Evolutionary conservation across 2,329 filamentous ascomycete species (phyloP).

Genomic region (Scedosporium boydii): DNA sequence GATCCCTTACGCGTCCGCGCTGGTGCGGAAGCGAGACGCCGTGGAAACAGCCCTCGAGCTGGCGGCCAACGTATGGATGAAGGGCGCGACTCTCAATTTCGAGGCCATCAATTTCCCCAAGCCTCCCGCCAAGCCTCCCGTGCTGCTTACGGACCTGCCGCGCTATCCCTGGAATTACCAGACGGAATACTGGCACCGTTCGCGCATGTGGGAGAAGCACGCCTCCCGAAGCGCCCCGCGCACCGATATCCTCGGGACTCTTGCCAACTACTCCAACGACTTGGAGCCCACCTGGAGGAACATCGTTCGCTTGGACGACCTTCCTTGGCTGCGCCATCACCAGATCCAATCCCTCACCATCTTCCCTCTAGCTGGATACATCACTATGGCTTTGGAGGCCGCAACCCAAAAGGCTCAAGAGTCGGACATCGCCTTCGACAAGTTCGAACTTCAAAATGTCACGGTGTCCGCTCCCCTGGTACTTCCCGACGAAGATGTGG

Average conservation of each 20-base stretch:
- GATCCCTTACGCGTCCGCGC: conserved; percentile 31
- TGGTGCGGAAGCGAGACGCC: conserved; percentile 42
- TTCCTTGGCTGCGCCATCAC: conserved; percentile 51
- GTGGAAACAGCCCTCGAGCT: conserved; percentile 33
- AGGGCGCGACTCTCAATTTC: conserved; percentile 33
- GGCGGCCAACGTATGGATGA: conserved; percentile 33
- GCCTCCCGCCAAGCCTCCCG: conserved; percentile 8
- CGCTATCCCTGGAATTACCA: conserved; percentile 39
- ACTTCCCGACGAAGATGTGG: conserved; percentile 36
- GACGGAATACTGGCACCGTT: conserved; percentile 37
- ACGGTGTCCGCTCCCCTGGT: conserved; percentile 35
- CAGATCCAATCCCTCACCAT: conserved; percentile 45
- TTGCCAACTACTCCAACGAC: conserved; percentile 33
- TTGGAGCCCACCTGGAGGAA: conserved; percentile 40
- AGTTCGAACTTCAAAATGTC: conserved; percentile 35
- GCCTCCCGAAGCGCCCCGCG: conserved; percentile 28
- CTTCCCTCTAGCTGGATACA: conserved; percentile 44
- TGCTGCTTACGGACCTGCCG: conserved; percentile 31
- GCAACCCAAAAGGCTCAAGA: conserved; percentile 23
- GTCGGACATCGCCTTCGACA: conserved; percentile 12
- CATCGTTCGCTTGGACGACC: conserved; percentile 33
- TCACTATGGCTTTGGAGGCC: conserved; percentile 42
- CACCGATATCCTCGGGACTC: conserved; percentile 36
- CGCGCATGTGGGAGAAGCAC: conserved; percentile 30
- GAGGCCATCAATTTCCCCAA: conserved; percentile 31